Conservation (phyloP, 352 stramenopile species). For the Globisporangium uncinulatum region DNA sequence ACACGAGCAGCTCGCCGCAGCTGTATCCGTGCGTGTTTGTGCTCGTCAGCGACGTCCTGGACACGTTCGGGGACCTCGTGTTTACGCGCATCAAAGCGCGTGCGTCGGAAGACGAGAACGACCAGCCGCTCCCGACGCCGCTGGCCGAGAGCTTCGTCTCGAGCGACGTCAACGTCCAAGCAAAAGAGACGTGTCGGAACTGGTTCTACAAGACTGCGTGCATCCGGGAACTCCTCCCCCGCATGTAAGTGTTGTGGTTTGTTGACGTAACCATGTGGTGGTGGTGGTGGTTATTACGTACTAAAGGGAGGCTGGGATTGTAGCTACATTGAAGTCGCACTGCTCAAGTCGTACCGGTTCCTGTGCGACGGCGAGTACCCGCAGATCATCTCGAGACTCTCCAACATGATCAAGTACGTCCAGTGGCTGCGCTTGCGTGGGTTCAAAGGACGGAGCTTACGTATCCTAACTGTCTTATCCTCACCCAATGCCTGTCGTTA, state of each 20-base stretch:
- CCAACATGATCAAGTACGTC: constrained; percentile 85
- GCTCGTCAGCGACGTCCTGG: constrained; percentile 82
- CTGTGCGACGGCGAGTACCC: constrained; percentile 86
- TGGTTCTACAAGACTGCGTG: constrained; percentile 95
- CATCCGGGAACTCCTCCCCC: constrained; percentile 88
- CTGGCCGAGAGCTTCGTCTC: constrained; percentile 68
- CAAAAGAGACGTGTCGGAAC: constrained; percentile 90
- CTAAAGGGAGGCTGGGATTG: not conserved
- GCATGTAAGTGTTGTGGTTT: constrained; percentile 53
- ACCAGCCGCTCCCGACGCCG: constrained; percentile 40
- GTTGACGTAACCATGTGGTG: not conserved
- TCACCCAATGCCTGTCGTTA: not conserved
- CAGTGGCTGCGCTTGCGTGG: not conserved
- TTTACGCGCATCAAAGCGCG: constrained; percentile 73
- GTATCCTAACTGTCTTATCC: too few species aligned
- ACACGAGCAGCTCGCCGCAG: constrained; percentile 66
- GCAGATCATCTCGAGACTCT: constrained; percentile 74
- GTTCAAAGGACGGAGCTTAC: not conserved
- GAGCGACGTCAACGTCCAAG: constrained; percentile 80
- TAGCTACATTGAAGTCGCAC: constrained; percentile 84
- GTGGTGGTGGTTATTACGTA: not conserved
- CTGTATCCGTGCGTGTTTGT: constrained; percentile 90
- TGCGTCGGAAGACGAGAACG: constrained; percentile 55
- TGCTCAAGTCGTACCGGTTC: constrained; percentile 88
- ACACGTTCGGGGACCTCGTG: constrained; percentile 84